Conservation (phyloP, 495 filamentous ascomycete species). For the Aspergillus baeticus region DNA sequence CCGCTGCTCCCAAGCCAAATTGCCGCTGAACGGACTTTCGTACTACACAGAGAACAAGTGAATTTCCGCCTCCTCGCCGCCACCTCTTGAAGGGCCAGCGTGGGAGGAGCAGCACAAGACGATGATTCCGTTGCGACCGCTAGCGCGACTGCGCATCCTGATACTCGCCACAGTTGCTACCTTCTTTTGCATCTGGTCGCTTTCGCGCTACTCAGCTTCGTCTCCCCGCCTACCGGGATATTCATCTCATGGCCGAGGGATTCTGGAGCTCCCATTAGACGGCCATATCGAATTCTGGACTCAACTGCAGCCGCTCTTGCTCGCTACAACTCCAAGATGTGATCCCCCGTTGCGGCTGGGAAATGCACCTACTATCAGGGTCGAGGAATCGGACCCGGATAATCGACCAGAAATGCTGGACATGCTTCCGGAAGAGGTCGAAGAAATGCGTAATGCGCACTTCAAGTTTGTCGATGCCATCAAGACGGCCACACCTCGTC, state of each 20-base stretch:
- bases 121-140: constrained; percentile 19
- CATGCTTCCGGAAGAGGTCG: constrained; percentile 29
- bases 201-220: constrained; percentile 11
- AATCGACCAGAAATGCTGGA: constrained; percentile 30
- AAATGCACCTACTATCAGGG: constrained; percentile 22
- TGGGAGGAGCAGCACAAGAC: background rate
- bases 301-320: constrained; percentile 25
- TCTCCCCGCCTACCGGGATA: background rate
- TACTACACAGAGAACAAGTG: no score
- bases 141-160: constrained; percentile 19
- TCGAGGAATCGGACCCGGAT: constrained; percentile 22
- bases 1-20: background rate
- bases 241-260: background rate
- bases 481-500: constrained; percentile 25
- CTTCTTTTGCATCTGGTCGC: constrained; percentile 13
- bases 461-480: constrained; percentile 36
- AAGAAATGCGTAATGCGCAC: constrained; percentile 32
- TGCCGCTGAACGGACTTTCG: background rate
- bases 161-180: constrained; percentile 15
- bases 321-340: constrained; percentile 19
- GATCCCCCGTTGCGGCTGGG: constrained; percentile 21
- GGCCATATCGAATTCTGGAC: constrained; percentile 30
- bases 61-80: no score
- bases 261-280: background rate
- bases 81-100: background rate